phyloP scores from a whole-genome alignment of 768 basidiomycete species.

The Boletus reticuloceps region DNA sequence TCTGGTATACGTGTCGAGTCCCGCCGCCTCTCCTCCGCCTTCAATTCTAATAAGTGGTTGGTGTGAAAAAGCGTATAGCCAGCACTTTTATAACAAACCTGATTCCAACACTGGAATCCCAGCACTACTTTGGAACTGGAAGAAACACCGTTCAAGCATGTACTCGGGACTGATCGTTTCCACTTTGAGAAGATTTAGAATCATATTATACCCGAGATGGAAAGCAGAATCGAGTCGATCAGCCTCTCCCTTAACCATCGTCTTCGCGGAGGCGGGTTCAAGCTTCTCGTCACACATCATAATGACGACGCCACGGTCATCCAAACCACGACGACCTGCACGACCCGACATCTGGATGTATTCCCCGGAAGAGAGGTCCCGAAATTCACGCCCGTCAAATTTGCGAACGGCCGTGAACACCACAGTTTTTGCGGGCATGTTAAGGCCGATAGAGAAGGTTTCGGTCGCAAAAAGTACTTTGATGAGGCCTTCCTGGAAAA shows the following conservation, averaged over 20 bases:
- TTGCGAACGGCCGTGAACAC: conserved; percentile 96
- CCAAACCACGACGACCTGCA: conserved; percentile 93
- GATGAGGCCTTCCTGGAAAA: conserved; percentile 97
- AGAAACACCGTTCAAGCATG: conserved; percentile 97
- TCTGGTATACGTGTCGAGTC: conserved; percentile 73
- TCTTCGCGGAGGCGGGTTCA: conserved; percentile 87
- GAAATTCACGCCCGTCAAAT: conserved; percentile 93
- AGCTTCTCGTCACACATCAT: conserved; percentile 99
- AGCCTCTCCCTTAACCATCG: conserved; percentile 98
- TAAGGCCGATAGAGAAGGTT: conserved; percentile 96
- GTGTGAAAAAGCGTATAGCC: neutral
- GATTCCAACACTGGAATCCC: conserved; percentile 84
- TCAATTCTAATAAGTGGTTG: conserved; percentile 55
- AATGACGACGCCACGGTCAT: conserved; percentile 98
- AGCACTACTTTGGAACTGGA: conserved; percentile 95
- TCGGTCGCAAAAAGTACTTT: conserved; percentile 99
- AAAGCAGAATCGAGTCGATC: conserved; percentile 97
- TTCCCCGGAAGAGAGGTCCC: conserved; percentile 91
- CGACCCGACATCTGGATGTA: conserved; percentile 99
- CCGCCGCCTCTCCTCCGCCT: conserved; percentile 64
- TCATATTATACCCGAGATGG: conserved; percentile 99
- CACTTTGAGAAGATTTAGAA: conserved; percentile 96
- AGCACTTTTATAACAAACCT: conserved; percentile 47
- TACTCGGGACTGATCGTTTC: conserved; percentile 98
- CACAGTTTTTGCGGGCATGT: conserved; percentile 99